phyloP scores from a whole-genome alignment of 2,329 filamentous ascomycete genomes.

The Coleophoma eucalyptorum region DNA sequence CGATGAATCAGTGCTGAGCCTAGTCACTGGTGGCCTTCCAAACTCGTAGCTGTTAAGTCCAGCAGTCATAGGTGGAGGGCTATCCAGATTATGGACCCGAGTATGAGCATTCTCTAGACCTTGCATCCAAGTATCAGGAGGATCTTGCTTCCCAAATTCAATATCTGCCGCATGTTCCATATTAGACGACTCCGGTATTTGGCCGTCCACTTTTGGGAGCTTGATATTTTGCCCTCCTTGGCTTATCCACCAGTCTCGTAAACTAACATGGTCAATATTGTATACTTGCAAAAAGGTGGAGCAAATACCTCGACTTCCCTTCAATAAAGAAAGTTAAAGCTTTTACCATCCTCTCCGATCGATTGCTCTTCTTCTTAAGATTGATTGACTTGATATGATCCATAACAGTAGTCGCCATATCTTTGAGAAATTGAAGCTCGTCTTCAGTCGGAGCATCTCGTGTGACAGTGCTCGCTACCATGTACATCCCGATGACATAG shows the following conservation, averaged over 20 bases:
- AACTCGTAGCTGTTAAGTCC: too few relatives aligned
- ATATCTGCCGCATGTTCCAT: background rate
- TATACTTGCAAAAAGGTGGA: too few relatives aligned
- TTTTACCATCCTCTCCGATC: constrained; percentile 45
- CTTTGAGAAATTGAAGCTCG: constrained; percentile 50
- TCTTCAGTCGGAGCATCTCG: constrained; percentile 43
- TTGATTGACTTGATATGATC: constrained; percentile 53
- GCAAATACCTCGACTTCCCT: constrained; percentile 28
- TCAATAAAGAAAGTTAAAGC: constrained; percentile 47
- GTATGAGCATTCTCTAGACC: too few relatives aligned
- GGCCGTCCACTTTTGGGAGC: background rate
- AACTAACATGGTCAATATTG: background rate
- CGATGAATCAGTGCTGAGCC: too few relatives aligned
- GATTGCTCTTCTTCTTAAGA: constrained; percentile 43
- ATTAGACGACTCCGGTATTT: background rate
- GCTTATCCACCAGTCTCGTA: constrained; percentile 3
- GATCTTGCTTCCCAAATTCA: background rate
- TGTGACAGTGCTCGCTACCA: constrained; percentile 50
- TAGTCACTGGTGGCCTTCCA: too few relatives aligned
- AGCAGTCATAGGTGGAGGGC: too few relatives aligned
- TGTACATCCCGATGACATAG: constrained; percentile 53
- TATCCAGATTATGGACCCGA: too few relatives aligned
- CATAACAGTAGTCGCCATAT: constrained; percentile 49
- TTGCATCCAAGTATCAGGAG: background rate
- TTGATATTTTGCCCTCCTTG: background rate